Conservation (phyloP, 1,284 basidiomycete genomes). For the Uromyces viciae-fabae region DNA sequence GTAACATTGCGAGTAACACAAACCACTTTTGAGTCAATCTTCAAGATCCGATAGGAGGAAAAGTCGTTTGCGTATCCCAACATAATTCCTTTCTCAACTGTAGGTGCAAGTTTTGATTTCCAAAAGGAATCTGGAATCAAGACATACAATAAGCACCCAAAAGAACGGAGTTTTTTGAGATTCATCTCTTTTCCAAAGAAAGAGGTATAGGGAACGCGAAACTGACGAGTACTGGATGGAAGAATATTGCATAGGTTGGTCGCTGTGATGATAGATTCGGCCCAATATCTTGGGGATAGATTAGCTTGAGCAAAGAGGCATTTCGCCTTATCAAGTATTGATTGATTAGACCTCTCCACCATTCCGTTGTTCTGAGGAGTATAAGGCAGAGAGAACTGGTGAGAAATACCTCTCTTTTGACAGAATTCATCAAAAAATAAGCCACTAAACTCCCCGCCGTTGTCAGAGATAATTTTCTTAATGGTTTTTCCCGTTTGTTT, state of each 20-base stretch:
- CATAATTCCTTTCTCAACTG: not conserved
- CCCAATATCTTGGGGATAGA: not conserved
- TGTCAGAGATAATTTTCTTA: not conserved
- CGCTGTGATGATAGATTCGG: not conserved
- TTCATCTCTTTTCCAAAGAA: not conserved
- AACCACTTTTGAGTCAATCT: not conserved
- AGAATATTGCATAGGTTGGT: not conserved
- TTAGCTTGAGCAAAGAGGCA: not conserved
- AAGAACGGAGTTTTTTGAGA: not conserved
- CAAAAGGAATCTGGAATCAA: not conserved
- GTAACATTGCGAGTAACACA: not conserved
- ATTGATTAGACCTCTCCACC: not conserved
- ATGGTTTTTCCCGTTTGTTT: not conserved
- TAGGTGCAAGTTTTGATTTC: not conserved
- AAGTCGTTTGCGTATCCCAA: not conserved
- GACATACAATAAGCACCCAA: not conserved
- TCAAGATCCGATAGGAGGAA: not conserved
- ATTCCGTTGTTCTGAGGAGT: slow-evolving; percentile 1
- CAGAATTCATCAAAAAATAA: not conserved
- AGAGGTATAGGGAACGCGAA: not conserved
- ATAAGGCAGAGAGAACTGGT: not conserved
- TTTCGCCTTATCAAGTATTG: not conserved
- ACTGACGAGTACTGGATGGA: not conserved
- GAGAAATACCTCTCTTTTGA: not conserved
- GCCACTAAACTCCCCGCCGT: too few species aligned